Conservation (phyloP, 1,139 yeast species). For the Candida albicans region DNA sequence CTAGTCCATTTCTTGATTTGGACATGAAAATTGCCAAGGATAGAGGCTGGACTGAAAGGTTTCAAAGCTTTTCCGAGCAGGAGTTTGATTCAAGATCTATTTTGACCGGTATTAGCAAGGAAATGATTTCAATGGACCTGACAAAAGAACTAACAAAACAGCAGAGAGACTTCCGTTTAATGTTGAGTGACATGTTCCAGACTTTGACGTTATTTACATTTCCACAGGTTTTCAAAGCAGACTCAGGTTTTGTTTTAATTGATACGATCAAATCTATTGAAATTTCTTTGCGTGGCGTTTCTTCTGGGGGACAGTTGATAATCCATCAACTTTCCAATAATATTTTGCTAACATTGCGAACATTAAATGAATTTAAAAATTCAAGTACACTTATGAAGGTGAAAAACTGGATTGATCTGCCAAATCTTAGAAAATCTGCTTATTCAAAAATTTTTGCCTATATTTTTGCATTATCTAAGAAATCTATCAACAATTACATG, state of each 20-base stretch:
- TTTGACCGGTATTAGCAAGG: constrained; percentile 27
- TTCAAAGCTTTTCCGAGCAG: constrained; percentile 20
- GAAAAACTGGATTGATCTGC: constrained; percentile 28
- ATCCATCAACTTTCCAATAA: constrained; percentile 63
- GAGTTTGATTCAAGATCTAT: constrained; percentile 29
- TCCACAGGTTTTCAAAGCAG: constrained; percentile 41
- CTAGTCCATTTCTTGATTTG: constrained; percentile 13
- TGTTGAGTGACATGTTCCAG: constrained; percentile 39
- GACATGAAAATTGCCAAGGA: constrained; percentile 17
- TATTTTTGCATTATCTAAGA: constrained; percentile 32
- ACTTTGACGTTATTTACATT: constrained; percentile 38
- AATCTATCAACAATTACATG: constrained; percentile 26
- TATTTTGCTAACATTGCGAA: constrained; percentile 56
- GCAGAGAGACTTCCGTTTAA: constrained; percentile 28
- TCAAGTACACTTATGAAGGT: constrained; percentile 35
- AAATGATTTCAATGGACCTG: constrained; percentile 22
- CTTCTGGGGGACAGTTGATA: constrained; percentile 40
- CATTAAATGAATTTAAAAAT: constrained; percentile 46
- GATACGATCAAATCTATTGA: constrained; percentile 66
- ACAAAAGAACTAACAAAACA: constrained; percentile 11
- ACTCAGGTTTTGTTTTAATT: constrained; percentile 39
- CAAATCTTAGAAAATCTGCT: constrained; percentile 28
- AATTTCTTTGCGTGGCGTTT: constrained; percentile 61
- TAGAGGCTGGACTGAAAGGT: constrained; percentile 28
- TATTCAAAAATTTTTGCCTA: constrained; percentile 37